Base-by-base conservation (phyloP, 1,284 basidiomycete species). In the Malassezia arunalokei region DNA sequence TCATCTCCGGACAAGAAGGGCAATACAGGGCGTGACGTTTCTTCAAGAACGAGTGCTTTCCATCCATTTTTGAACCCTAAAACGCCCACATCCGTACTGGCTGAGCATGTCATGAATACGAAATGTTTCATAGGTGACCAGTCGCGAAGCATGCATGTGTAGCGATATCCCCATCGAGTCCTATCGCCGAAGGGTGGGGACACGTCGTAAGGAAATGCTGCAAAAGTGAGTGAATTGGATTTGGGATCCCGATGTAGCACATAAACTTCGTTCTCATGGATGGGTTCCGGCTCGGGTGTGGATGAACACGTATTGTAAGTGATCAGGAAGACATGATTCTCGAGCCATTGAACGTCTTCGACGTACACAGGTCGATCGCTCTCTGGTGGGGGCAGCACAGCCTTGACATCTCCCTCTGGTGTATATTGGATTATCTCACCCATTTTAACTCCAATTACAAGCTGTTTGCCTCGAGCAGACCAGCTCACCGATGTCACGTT, bases 381-480 rank as follows among this genome's bases (percentile, higher is more conserved):
- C 6, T 55, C 53, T 2, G 53, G 53, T 7, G 47, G 14, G 6
- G 53, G 42, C 6, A 55, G 27, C 2, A 7, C 30, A 5, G 43
- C 53, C 64, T 85, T 82, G 8, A 77, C 76, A 6, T 77, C 67
- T 68, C 82, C 81, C 5, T 77, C 77, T 15, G 83, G 79, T 35
- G 79, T 78, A 67, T 82, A 85, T 2, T 85, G 82, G 38, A 83
- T 69, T 30, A 89, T 81, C 51, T 84, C 81, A 3, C 87, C 86
- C 15, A 77, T 78, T 53, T 79, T 78, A 12, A 86, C 74, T 29
- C 84, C 87, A 38, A 87, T 78, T 0, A 84, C 86, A 31, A 89
- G 74, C 58, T 87, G 86, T 69, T 87, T 89, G 41, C 86, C 87
- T 68, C 86, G 87, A 2, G 85, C 82, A 2, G 87, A 88, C 86